phyloP scores from a whole-genome alignment of 352 stramenopile genomes.

The Phytophthora uliginosa region DNA sequence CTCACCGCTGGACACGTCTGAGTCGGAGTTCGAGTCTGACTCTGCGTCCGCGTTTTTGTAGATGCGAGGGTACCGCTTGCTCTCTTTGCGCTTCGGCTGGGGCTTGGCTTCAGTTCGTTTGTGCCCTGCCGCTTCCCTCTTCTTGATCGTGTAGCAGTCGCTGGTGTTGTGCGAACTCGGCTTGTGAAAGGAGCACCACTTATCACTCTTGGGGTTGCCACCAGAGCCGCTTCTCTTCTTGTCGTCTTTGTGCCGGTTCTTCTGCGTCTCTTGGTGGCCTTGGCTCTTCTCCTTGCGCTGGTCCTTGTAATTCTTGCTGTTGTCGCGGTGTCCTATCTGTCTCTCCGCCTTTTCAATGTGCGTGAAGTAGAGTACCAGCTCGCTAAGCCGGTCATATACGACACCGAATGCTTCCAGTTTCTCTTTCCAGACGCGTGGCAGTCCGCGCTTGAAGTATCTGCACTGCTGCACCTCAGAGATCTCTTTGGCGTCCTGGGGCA shows the following conservation, averaged over 20 bases:
- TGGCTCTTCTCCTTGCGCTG: background rate
- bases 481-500: conserved; percentile 4
- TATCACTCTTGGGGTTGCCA: background rate
- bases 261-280: background rate
- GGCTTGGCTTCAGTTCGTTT: background rate
- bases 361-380: background rate
- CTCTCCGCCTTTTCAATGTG: background rate
- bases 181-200: background rate
- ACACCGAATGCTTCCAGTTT: background rate
- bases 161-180: background rate
- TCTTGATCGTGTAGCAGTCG: background rate
- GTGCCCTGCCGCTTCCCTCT: conserved; percentile 2
- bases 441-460: conserved; percentile 11
- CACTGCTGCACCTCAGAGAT: no score
- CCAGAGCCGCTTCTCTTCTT: background rate
- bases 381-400: background rate
- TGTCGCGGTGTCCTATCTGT: background rate
- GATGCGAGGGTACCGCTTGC: background rate
- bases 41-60: conserved; percentile 8
- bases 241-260: background rate
- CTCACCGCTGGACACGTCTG: background rate
- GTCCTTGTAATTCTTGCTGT: background rate
- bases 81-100: background rate
- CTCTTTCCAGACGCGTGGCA: conserved; percentile 10
- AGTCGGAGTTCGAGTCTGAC: background rate